Evolutionary conservation across 2,329 filamentous ascomycete genomes (phyloP).

Genomic region (Albifimbria verrucaria): DNA sequence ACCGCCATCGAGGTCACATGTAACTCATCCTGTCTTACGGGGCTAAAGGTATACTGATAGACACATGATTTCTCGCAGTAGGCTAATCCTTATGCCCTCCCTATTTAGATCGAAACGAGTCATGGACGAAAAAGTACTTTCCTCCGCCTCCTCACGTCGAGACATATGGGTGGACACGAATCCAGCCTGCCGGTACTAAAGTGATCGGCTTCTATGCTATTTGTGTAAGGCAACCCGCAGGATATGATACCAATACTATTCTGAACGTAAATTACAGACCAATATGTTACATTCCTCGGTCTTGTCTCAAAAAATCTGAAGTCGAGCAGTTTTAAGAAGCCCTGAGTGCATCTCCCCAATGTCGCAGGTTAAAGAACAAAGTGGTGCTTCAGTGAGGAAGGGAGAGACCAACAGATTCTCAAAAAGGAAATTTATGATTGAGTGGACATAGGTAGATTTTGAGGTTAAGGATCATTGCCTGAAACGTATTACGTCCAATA

Average conservation of each 20-base stretch:
- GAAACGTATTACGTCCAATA: too few species aligned
- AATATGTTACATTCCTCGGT: background rate
- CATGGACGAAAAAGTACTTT: conserved; percentile 3
- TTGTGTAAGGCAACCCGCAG: conserved; percentile 3
- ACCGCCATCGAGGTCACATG: conserved; percentile 4
- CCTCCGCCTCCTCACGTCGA: background rate
- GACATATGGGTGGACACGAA: conserved; percentile 4
- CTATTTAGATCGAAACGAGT: conserved; percentile 7
- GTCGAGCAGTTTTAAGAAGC: too few species aligned
- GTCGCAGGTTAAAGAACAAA: too few species aligned
- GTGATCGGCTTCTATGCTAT: conserved; percentile 11
- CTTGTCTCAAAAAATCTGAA: background rate
- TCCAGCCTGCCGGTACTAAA: conserved; percentile 7
- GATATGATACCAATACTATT: background rate
- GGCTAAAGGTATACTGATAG: conserved; percentile 10
- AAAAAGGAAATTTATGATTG: too few species aligned
- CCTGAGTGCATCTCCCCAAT: too few species aligned
- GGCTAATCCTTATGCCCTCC: background rate
- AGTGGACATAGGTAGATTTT: too few species aligned
- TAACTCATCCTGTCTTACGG: background rate
- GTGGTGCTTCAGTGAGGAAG: too few species aligned
- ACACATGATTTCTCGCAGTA: background rate
- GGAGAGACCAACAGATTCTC: too few species aligned
- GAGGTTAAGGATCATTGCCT: too few species aligned
- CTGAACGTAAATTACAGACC: background rate